A percentile compares a stretch with the other conserved stretches of the same genome.
phyloP scores from a whole-genome alignment of 306 rosid genomes.

The Glycine latifolia region DNA sequence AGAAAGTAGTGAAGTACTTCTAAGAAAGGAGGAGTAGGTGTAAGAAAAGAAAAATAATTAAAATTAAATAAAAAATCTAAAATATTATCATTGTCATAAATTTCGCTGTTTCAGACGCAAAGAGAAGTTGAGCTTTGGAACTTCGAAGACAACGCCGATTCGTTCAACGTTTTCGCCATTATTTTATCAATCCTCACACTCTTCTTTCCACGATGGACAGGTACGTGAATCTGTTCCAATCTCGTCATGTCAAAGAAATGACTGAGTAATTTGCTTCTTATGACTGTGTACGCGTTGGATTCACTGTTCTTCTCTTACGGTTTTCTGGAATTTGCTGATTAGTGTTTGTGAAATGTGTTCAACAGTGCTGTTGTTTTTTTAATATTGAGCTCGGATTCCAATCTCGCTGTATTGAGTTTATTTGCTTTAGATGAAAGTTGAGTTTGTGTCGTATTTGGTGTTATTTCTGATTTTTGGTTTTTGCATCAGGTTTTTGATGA shows the following conservation, averaged over 20 bases:
- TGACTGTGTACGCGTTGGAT: conserved; percentile 9
- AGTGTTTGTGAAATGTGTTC: conserved; percentile 5
- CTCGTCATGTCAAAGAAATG: neutral
- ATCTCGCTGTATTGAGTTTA: neutral
- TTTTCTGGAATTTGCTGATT: no score
- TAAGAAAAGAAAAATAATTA: neutral
- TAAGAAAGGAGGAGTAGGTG: neutral
- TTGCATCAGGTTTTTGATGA: conserved; percentile 42
- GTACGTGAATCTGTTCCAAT: conserved; percentile 13
- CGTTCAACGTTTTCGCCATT: conserved; percentile 44
- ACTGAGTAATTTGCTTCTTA: neutral
- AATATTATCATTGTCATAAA: neutral
- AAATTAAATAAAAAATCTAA: neutral
- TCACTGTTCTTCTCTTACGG: neutral
- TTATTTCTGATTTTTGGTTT: neutral
- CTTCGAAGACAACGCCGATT: conserved; percentile 47
- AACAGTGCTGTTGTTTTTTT: neutral
- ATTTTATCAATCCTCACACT: conserved; percentile 24
- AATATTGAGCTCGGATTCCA: neutral
- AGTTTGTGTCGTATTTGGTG: neutral
- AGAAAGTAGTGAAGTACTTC: neutral
- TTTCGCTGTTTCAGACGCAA: neutral
- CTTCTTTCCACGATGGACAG: neutral
- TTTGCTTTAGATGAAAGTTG: conserved; percentile 25
- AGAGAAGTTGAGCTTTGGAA: conserved; percentile 11